These are phyloP conservation scores for Aureobasidium sp. DNA, from an alignment of 2,329 filamentous ascomycete genomes.

Conservation along the genomic window DNA sequence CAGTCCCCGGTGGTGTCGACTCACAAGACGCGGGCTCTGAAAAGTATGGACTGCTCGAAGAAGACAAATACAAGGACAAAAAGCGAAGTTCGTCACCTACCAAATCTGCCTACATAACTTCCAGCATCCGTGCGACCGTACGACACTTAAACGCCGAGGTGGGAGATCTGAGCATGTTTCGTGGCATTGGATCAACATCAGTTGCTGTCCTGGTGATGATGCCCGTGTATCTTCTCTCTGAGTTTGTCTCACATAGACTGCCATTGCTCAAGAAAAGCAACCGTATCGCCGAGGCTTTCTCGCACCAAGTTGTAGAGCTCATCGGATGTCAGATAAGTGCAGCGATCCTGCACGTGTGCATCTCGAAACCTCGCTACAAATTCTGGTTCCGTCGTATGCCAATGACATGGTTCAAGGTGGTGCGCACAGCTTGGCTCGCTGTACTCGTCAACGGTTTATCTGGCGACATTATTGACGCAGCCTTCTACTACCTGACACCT, in stretches of 20 bases:
- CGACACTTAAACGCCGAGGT: constrained; percentile 8
- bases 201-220: background rate
- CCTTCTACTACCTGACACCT: background rate
- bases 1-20: background rate
- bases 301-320: background rate
- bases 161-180: constrained; percentile 9
- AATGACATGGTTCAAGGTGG: constrained; percentile 1
- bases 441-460: background rate
- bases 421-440: constrained; percentile 4
- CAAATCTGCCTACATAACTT: background rate
- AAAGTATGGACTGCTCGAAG: constrained; percentile 7
- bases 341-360: constrained; percentile 9
- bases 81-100: background rate
- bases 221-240: background rate
- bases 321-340: background rate
- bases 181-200: constrained; percentile 4
- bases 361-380: constrained; percentile 12
- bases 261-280: background rate
- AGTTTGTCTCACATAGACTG: background rate
- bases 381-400: constrained; percentile 15
- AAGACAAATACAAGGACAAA: background rate
- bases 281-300: background rate
- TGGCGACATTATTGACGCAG: background rate
- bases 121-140: constrained; percentile 11
- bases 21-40: background rate